Conservation (phyloP, 2,329 filamentous ascomycete species). For the Aspergillus versicolor region DNA sequence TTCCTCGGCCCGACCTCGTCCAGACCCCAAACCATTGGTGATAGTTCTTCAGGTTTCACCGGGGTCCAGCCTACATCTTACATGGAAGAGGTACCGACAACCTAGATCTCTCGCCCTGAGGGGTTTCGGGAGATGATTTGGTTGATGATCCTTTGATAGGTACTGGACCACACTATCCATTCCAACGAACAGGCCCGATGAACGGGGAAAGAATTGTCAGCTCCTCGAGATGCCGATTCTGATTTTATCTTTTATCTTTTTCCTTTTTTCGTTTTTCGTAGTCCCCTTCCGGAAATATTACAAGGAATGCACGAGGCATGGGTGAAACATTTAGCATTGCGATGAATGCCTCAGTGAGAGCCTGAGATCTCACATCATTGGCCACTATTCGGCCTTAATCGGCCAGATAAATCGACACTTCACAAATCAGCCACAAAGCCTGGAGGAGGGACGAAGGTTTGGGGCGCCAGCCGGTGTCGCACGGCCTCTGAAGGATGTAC, state of each 20-base stretch:
- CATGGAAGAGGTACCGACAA: too few relatives aligned
- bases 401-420: not conserved
- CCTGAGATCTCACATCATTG: not conserved
- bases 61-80: not conserved
- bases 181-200: too few relatives aligned
- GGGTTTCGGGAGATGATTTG: too few relatives aligned
- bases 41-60: not conserved
- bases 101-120: not conserved
- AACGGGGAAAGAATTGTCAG: not conserved
- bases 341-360: constrained; percentile 3
- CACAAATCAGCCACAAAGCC: not conserved
- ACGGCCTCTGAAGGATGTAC: not conserved
- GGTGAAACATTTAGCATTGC: constrained; percentile 1
- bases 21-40: not conserved
- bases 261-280: too few relatives aligned
- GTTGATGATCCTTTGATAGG: too few relatives aligned
- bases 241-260: not conserved
- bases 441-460: not conserved
- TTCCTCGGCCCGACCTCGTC: constrained; percentile 7
- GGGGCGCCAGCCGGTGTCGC: not conserved
- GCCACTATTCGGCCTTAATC: not conserved
- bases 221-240: not conserved
- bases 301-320: not conserved
- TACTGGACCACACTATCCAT: not conserved
- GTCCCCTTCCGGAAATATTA: not conserved